These are phyloP conservation scores for Lactarius hengduanensis DNA, from an alignment of 768 basidiomycete species.

Conservation along the genomic window DNA sequence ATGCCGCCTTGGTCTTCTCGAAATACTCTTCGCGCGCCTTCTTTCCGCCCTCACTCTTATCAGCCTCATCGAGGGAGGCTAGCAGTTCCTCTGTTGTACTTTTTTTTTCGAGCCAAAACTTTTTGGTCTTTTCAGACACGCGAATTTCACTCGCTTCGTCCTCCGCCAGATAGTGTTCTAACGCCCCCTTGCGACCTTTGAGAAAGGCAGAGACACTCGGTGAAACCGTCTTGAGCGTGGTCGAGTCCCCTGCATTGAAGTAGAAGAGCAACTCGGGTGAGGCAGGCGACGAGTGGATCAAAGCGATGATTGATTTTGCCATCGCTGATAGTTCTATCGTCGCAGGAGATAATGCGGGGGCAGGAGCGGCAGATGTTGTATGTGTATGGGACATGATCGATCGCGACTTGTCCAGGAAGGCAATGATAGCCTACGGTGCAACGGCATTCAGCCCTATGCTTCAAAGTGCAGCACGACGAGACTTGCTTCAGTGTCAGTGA, in stretches of 20 bases:
- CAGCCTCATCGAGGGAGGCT: constrained; percentile 47
- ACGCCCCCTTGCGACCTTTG: constrained; percentile 46
- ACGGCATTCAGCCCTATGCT: constrained; percentile 20
- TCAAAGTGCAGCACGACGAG: background rate
- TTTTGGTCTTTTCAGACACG: constrained; percentile 61
- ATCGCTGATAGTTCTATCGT: constrained; percentile 64
- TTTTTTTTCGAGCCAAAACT: constrained; percentile 60
- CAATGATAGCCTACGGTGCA: constrained; percentile 58
- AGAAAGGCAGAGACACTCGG: constrained; percentile 43
- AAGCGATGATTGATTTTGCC: constrained; percentile 47
- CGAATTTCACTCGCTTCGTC: constrained; percentile 47
- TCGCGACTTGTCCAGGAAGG: constrained; percentile 83
- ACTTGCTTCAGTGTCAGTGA: constrained; percentile 69
- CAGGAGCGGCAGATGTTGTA: constrained; percentile 69
- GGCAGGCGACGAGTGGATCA: constrained; percentile 61
- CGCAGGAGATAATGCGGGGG: constrained; percentile 74
- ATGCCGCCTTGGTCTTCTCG: constrained; percentile 46
- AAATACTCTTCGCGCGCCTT: constrained; percentile 51
- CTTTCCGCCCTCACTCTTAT: constrained; percentile 41
- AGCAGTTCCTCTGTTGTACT: constrained; percentile 44
- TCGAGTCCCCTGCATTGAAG: constrained; percentile 57
- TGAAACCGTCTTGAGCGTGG: constrained; percentile 51
- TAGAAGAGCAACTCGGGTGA: constrained; percentile 61
- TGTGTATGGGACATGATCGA: constrained; percentile 64
- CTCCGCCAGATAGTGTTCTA: constrained; percentile 52